phyloP scores from a whole-genome alignment of 805 yeast genomes.

The Monosporozyma servazzii region DNA sequence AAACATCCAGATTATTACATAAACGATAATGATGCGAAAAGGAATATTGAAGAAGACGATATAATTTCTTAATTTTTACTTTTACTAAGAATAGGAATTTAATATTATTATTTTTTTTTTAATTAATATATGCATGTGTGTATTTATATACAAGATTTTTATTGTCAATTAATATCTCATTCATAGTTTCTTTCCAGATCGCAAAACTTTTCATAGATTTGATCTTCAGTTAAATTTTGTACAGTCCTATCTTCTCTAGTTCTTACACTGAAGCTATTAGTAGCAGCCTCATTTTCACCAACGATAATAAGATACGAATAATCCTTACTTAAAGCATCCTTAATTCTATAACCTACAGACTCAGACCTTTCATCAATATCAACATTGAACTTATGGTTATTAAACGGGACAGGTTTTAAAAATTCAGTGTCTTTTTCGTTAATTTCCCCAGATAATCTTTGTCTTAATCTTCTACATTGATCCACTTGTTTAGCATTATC shows the following conservation, averaged over 20 bases:
- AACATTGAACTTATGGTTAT: conserved; percentile 54
- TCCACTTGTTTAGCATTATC: conserved; percentile 37
- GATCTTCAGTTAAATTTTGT: conserved; percentile 38
- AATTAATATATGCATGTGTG: conserved; percentile 6
- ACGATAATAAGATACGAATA: conserved; percentile 74
- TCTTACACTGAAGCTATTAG: conserved; percentile 55
- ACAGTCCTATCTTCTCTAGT: conserved; percentile 42
- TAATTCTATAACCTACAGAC: conserved; percentile 71
- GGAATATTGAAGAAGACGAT: not conserved
- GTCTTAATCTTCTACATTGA: conserved; percentile 43
- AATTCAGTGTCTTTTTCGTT: conserved; percentile 16
- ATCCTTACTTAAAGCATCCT: conserved; percentile 66
- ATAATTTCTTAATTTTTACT: not conserved
- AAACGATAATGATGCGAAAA: conserved; percentile 44
- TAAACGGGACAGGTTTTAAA: conserved; percentile 42
- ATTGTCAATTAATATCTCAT: conserved; percentile 13
- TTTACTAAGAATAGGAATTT: not conserved
- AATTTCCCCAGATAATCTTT: conserved; percentile 40
- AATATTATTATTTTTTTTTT: not conserved
- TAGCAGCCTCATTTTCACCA: conserved; percentile 74
- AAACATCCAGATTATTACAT: conserved; percentile 85
- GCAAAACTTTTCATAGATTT: conserved; percentile 45
- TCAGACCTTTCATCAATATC: conserved; percentile 70
- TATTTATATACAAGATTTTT: conserved; percentile 5
- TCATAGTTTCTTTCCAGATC: conserved; percentile 42